A percentile compares a stretch with the other conserved stretches of the same genome.
These are phyloP conservation scores for Neonectria ditissima DNA, from an alignment of 2,329 filamentous ascomycete genomes.

Conservation along the genomic window DNA sequence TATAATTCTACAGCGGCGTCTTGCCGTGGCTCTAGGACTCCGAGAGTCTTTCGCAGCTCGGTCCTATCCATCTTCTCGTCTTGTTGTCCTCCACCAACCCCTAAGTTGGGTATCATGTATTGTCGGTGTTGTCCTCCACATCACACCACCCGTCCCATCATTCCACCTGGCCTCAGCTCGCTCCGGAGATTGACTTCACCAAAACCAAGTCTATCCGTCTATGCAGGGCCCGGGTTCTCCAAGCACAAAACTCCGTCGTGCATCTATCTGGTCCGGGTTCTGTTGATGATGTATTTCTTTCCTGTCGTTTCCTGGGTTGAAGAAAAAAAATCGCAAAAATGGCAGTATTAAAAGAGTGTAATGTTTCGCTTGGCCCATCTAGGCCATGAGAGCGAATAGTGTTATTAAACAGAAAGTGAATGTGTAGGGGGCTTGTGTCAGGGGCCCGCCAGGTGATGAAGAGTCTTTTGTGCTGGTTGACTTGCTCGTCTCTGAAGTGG, in stretches of 20 bases:
- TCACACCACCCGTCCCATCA: slow-evolving; percentile 32
- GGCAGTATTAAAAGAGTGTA: slow-evolving; percentile 47
- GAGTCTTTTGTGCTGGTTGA: slow-evolving; percentile 41
- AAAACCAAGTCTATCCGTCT: slow-evolving; percentile 22
- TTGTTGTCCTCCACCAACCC: slow-evolving; percentile 24
- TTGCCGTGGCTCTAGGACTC: neutral
- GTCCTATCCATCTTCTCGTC: neutral
- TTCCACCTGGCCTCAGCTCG: slow-evolving; percentile 14
- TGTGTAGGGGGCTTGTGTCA: slow-evolving; percentile 38
- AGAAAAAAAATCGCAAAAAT: slow-evolving; percentile 20
- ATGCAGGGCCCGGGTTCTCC: slow-evolving; percentile 11
- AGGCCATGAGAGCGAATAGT: slow-evolving; percentile 42
- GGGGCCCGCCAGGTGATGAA: slow-evolving; percentile 32
- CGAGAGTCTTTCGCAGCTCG: neutral
- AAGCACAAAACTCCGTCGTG: slow-evolving; percentile 30
- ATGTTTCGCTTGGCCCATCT: slow-evolving; percentile 25
- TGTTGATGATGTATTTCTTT: slow-evolving; percentile 26
- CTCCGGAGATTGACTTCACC: slow-evolving; percentile 19
- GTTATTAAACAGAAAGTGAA: slow-evolving; percentile 45
- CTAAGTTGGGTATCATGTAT: slow-evolving; percentile 37
- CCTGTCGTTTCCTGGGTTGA: slow-evolving; percentile 23
- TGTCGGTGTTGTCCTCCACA: slow-evolving; percentile 22
- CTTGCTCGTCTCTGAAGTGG: slow-evolving; percentile 33
- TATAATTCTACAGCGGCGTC: neutral
- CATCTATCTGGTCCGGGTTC: slow-evolving; percentile 24